Percentiles rank a stretch among this genome's conserved stretches.
These are phyloP conservation scores for Silene vulgaris DNA, from an alignment of 179 eudicot species.

Conservation along the genomic window DNA sequence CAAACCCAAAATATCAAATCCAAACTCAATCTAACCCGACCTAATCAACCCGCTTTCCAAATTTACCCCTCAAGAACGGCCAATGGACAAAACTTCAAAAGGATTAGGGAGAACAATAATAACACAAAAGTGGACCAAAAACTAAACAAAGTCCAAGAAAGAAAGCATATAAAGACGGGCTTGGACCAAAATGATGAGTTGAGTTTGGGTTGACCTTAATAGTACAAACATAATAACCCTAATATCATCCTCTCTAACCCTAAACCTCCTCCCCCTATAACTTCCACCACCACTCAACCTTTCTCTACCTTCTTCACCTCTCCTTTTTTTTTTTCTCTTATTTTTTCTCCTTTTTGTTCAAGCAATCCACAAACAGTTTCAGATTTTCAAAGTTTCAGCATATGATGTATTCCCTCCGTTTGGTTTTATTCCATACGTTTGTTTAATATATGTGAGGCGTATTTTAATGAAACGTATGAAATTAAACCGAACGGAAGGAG, in stretches of 20 bases:
- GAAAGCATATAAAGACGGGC: slow-evolving; percentile 14
- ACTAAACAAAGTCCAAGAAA: not conserved
- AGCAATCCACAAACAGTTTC: no score
- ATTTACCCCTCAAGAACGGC: no score
- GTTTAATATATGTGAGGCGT: no score
- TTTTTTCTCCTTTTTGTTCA: not conserved
- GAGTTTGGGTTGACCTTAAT: slow-evolving; percentile 5
- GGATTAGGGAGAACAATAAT: not conserved
- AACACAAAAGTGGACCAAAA: not conserved
- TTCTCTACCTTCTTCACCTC: not conserved
- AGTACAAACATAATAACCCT: slow-evolving; percentile 13
- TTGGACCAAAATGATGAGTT: slow-evolving; percentile 11
- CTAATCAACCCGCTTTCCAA: no score
- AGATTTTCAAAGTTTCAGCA: no score
- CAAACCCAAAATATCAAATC: no score
- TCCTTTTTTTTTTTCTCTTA: not conserved
- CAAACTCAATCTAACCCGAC: no score
- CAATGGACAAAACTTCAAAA: no score
- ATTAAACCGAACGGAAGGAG: no score
- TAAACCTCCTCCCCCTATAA: not conserved
- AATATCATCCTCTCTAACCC: not conserved
- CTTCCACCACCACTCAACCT: not conserved
- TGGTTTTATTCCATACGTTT: no score
- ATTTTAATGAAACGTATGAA: no score
- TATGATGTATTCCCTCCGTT: no score